These are phyloP conservation scores for Phylloporus sp. DNA, from an alignment of 1,284 basidiomycete species.

Conservation along the genomic window DNA sequence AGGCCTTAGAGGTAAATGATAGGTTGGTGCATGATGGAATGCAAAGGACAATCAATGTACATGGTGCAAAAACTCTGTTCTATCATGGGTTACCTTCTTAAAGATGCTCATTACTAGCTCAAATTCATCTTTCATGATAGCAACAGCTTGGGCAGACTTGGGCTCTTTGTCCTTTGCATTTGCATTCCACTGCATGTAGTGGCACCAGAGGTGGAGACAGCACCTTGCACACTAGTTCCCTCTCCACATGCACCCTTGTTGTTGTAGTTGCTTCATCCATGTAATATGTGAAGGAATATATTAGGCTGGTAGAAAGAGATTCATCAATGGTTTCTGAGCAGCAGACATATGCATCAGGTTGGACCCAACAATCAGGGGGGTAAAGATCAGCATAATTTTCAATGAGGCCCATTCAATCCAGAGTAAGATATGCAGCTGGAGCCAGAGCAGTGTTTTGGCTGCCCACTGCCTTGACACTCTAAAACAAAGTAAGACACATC, in stretches of 20 bases:
- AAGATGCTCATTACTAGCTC: constrained; percentile 96
- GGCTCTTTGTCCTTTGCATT: constrained; percentile 84
- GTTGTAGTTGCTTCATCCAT: constrained; percentile 94
- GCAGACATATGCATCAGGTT: constrained; percentile 83
- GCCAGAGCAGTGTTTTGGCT: too few relatives aligned
- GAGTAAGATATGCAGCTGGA: too few relatives aligned
- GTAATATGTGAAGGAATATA: constrained; percentile 82
- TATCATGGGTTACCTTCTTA: constrained; percentile 91
- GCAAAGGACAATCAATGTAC: constrained; percentile 48
- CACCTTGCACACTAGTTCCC: constrained; percentile 80
- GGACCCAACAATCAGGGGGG: constrained; percentile 72
- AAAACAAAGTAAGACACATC: constrained; percentile 20
- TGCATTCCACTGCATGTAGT: constrained; percentile 64
- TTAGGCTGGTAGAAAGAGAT: constrained; percentile 60
- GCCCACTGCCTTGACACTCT: constrained; percentile 91
- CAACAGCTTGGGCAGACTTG: constrained; percentile 64
- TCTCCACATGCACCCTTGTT: constrained; percentile 90
- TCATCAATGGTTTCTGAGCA: constrained; percentile 93
- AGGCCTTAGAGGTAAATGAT: constrained; percentile 52
- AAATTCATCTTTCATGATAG: constrained; percentile 89
- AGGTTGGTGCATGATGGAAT: constrained; percentile 2
- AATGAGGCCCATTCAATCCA: too few relatives aligned
- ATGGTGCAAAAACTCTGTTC: constrained; percentile 90
- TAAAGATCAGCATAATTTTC: constrained; percentile 78
- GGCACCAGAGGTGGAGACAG: constrained; percentile 57